Base-by-base conservation (phyloP, 805 yeast species). In the Diddensiella transvaalensis region DNA sequence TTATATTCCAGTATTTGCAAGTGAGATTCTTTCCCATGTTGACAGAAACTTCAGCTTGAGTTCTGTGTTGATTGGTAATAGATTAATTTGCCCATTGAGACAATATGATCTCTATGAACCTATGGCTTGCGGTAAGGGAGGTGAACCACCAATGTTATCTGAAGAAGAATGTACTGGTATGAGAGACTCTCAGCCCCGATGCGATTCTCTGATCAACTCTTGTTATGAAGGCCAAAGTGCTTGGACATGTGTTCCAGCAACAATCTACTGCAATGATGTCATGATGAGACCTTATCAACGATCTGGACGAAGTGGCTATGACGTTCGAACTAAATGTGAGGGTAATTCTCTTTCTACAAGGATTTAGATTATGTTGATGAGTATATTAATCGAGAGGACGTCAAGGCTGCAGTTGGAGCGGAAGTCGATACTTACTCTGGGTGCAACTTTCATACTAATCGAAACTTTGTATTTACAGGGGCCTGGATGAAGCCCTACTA, bases 91-190 rank as follows among this genome's bases (percentile, higher is more conserved):
- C 65, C 84, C 95, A 2, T 71, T 83, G 49, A 75, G 77, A 40
- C 96, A 88, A 73, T 82, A 83, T 61, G 76, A 77, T 49, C 80
- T 80, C 66, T 89, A 86, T 63, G 79, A 83, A 66, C 95, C 93
- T 56, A 89, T 90, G 96, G 95, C 95, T 2, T 90, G 98, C 68
- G 89, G 95, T 44, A 65, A 77, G 55, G 95, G 95, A 52, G 96
- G 95, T 2, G 76, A 77, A 58, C 79, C 79, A 18, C 72, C 87
- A n/a, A 85, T 85, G 3, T 70, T 86, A 53, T 69, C 74, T 10
- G 82, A 81, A 15, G 81, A 78, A 46, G 80, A 79, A 53, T 87
- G 96, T 70, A 75, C 76, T 29, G 69, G 72, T 42, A 84, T 87
- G 89, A 62, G 69, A 26, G 72, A 68, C 22, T 69, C 76, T 15